A percentile compares a stretch with the other conserved stretches of the same genome.
Evolutionary conservation across 441 rosid species (phyloP).

Genomic region (Hypseocharis bilobata): DNA sequence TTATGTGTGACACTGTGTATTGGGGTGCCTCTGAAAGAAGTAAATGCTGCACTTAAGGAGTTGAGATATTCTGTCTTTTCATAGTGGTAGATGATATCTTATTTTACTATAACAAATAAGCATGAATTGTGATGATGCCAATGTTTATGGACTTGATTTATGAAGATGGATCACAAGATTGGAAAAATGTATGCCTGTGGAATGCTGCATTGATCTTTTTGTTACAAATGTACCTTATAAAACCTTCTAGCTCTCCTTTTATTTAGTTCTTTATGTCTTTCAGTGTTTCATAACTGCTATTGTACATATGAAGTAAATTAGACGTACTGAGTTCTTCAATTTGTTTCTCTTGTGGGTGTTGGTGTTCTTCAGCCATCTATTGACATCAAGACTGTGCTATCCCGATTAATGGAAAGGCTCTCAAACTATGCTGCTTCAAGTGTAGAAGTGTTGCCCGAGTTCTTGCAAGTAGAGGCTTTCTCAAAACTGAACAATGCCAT

Average conservation of each 20-base stretch:
- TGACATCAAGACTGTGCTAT: slow-evolving; percentile 89
- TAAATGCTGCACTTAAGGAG: neutral
- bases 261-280: neutral
- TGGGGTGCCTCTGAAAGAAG: neutral
- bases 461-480: slow-evolving; percentile 97
- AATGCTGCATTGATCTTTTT: neutral
- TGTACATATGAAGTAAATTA: slow-evolving; percentile 1
- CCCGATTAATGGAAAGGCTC: slow-evolving; percentile 93
- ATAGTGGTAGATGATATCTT: neutral
- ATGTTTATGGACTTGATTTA: neutral
- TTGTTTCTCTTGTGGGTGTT: slow-evolving; percentile 7
- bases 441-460: slow-evolving; percentile 77
- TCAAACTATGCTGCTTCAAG: slow-evolving; percentile 90
- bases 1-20: neutral
- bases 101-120: neutral
- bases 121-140: neutral
- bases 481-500: slow-evolving; percentile 87
- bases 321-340: slow-evolving; percentile 13
- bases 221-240: neutral
- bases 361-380: slow-evolving; percentile 66
- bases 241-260: neutral
- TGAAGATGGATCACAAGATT: neutral
- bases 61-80: neutral
- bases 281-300: neutral
- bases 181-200: too few species aligned